These are phyloP conservation scores for Beauveria scarabaeidicola DNA, from an alignment of 2,329 filamentous ascomycete species.

Conservation along the genomic window DNA sequence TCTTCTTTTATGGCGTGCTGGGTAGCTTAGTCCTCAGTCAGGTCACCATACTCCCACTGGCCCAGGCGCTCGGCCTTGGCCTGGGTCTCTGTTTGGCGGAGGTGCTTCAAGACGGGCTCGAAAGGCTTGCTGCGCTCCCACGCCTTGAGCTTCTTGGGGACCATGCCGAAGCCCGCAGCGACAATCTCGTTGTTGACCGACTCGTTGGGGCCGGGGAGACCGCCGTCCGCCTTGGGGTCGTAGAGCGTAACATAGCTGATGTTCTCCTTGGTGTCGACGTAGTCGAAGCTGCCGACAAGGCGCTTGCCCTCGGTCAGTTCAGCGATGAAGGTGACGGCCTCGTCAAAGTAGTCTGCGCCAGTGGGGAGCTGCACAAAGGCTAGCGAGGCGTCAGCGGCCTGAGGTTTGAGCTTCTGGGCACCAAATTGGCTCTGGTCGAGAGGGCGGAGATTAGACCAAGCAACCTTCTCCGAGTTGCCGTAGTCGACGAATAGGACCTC, in stretches of 20 bases:
- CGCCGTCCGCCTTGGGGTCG: constrained; percentile 58
- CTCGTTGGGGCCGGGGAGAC: constrained; percentile 52
- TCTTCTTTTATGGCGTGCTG: neutral
- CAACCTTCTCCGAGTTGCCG: constrained; percentile 82
- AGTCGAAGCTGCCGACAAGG: constrained; percentile 87
- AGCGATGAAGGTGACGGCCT: constrained; percentile 67
- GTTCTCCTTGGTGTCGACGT: constrained; percentile 68
- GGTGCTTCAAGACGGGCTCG: constrained; percentile 58
- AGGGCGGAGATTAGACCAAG: constrained; percentile 78
- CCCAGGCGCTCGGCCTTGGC: constrained; percentile 75
- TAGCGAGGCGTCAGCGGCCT: constrained; percentile 79
- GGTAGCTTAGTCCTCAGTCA: constrained; percentile 70
- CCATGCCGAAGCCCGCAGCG: constrained; percentile 77
- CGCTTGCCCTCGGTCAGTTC: constrained; percentile 66
- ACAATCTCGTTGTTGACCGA: constrained; percentile 88
- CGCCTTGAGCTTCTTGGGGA: constrained; percentile 80
- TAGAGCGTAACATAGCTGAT: constrained; percentile 81
- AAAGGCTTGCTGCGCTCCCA: constrained; percentile 74
- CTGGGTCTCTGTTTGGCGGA: constrained; percentile 65
- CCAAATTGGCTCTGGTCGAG: constrained; percentile 73
- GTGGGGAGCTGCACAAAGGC: constrained; percentile 85
- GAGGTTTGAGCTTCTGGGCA: constrained; percentile 70
- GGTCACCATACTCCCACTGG: constrained; percentile 98
- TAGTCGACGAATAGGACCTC: constrained; percentile 96
- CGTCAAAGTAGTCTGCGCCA: constrained; percentile 71